Evolutionary conservation across 306 rosid genomes (phyloP).

Genomic region (Dalbergia cochinchinensis): DNA sequence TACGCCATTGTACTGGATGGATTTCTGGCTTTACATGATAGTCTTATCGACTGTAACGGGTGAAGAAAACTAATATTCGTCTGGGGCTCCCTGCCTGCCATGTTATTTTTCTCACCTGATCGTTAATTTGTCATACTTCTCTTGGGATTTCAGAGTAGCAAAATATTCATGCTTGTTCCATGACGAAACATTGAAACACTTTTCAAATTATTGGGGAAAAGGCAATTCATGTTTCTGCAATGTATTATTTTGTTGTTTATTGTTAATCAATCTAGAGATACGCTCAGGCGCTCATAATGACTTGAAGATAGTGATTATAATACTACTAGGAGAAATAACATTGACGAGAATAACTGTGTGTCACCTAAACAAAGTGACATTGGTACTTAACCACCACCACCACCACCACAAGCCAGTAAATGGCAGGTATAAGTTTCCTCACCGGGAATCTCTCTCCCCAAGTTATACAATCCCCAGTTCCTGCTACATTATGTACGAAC

Average conservation of each 20-base stretch:
- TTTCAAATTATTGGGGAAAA: not conserved
- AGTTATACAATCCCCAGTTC: not conserved
- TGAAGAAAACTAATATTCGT: not conserved
- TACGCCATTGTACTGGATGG: slow-evolving; percentile 14
- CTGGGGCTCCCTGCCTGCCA: not conserved
- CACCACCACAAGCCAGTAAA: not conserved
- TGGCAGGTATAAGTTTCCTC: slow-evolving; percentile 1
- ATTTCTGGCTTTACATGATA: slow-evolving; percentile 23
- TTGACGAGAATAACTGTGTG: slow-evolving; percentile 1
- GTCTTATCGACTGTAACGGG: not conserved
- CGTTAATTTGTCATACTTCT: not conserved
- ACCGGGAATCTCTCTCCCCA: not conserved
- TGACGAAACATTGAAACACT: not conserved
- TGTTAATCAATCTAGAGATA: not conserved
- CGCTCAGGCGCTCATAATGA: not conserved
- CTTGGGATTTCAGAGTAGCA: not conserved
- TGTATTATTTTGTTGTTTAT: not conserved
- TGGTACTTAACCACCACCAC: slow-evolving; percentile 6
- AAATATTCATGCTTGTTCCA: not conserved
- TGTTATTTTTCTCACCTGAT: not conserved
- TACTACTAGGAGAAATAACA: slow-evolving; percentile 17
- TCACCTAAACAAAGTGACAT: slow-evolving; percentile 30
- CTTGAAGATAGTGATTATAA: slow-evolving; percentile 1
- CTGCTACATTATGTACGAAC: not conserved
- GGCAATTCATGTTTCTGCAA: not conserved